These are phyloP conservation scores for Mortierella sp. DNA, from an alignment of 371 early-diverging fungal genomes.

Conservation along the genomic window DNA sequence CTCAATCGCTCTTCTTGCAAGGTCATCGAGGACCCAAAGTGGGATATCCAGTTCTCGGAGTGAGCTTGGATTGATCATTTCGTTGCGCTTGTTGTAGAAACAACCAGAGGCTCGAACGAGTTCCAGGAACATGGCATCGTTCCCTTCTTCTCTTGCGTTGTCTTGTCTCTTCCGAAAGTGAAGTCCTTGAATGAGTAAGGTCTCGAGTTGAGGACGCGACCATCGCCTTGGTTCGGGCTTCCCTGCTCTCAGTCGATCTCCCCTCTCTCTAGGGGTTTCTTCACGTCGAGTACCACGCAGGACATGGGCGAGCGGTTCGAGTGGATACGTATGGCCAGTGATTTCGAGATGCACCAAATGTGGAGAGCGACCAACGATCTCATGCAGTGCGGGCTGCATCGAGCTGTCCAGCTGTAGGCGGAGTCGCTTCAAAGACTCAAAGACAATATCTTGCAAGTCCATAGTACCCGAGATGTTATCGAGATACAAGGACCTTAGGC, in stretches of 20 bases:
- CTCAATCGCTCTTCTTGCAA: slow-evolving; percentile 5
- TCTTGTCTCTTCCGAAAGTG: not conserved
- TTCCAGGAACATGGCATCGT: slow-evolving; percentile 1
- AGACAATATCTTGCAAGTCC: too few species aligned
- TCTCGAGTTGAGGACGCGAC: slow-evolving; percentile 7
- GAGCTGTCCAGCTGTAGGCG: too few species aligned
- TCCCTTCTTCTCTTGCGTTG: not conserved
- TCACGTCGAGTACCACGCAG: not conserved
- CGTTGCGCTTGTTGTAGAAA: not conserved
- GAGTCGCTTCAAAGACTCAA: too few species aligned
- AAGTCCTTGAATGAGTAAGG: not conserved
- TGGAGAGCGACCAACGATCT: too few species aligned
- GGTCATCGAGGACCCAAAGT: slow-evolving; percentile 9
- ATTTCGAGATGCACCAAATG: too few species aligned
- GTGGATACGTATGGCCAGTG: not conserved
- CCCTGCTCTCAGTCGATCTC: not conserved
- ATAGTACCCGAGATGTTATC: too few species aligned
- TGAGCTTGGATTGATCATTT: not conserved
- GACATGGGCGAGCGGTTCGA: not conserved
- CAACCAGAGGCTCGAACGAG: slow-evolving; percentile 4
- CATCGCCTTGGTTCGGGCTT: not conserved
- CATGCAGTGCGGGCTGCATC: too few species aligned
- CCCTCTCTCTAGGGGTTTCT: slow-evolving; percentile 6
- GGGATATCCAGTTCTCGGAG: slow-evolving; percentile 7
- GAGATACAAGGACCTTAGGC: too few species aligned